These are phyloP conservation scores for Clarireedia paspali DNA, from an alignment of 2,329 filamentous ascomycete genomes.

Conservation along the genomic window DNA sequence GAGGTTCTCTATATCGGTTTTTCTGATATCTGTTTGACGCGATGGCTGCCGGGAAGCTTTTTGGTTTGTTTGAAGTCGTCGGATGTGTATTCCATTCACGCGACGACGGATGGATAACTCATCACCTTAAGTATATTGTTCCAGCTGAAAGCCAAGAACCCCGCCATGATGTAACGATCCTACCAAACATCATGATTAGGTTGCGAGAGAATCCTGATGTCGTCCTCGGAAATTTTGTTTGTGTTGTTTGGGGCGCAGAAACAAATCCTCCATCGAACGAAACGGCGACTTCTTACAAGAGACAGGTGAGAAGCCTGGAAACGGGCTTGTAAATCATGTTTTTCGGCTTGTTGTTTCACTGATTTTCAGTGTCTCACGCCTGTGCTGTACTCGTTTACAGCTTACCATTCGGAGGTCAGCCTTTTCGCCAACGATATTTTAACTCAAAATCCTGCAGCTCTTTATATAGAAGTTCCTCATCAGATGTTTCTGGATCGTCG, in stretches of 20 bases:
- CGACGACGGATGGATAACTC: neutral
- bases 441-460: neutral
- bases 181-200: neutral
- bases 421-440: neutral
- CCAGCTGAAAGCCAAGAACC: neutral
- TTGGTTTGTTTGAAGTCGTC: no score
- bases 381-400: neutral
- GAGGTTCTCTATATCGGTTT: neutral
- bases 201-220: neutral
- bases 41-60: no score
- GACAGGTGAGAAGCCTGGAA: no score
- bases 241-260: constrained; percentile 7
- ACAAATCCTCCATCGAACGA: neutral
- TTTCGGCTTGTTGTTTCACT: neutral
- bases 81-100: neutral
- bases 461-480: neutral
- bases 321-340: no score
- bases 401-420: neutral
- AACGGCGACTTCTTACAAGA: neutral
- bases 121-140: constrained; percentile 4
- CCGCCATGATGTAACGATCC: neutral
- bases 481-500: neutral
- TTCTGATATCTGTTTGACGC: no score
- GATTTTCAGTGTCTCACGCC: neutral
- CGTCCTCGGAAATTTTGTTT: neutral